Evolutionary conservation across 2,329 filamentous ascomycete species (phyloP).

Genomic region (Colletotrichum falcatum): DNA sequence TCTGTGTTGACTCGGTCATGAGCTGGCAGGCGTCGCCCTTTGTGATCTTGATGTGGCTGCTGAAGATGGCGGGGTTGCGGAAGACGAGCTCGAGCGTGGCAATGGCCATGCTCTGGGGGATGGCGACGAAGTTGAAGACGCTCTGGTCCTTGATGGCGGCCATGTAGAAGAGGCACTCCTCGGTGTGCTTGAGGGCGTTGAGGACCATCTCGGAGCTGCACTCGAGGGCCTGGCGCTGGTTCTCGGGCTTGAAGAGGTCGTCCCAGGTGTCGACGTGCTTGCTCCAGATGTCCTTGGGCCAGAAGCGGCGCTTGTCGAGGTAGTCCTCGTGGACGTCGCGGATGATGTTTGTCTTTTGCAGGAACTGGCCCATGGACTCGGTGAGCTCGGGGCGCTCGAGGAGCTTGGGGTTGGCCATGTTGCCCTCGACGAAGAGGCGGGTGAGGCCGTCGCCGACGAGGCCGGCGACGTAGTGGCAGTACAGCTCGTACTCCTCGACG

Average conservation of each 20-base stretch:
- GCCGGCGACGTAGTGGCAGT: constrained; percentile 98
- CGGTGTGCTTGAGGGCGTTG: constrained; percentile 85
- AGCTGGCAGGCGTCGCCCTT: constrained; percentile 93
- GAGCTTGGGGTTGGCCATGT: constrained; percentile 87
- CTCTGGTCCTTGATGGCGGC: constrained; percentile 94
- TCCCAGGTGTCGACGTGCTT: constrained; percentile 93
- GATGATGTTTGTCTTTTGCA: constrained; percentile 99
- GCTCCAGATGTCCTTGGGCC: constrained; percentile 96
- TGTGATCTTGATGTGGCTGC: constrained; percentile 94
- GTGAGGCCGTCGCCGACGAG: constrained; percentile 96
- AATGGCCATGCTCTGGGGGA: constrained; percentile 97
- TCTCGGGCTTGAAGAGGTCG: constrained; percentile 86
- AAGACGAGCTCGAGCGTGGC: constrained; percentile 93
- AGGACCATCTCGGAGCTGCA: constrained; percentile 96
- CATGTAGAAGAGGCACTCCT: constrained; percentile 98
- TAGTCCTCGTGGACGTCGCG: constrained; percentile 93
- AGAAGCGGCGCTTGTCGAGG: constrained; percentile 89
- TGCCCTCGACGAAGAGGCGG: constrained; percentile 86
- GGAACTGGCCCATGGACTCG: constrained; percentile 96
- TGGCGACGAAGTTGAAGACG: constrained; percentile 98
- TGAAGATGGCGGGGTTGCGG: constrained; percentile 87
- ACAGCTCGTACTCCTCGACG: constrained; percentile 90
- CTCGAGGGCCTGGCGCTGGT: constrained; percentile 81
- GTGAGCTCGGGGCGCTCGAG: constrained; percentile 83
- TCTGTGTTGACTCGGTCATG: constrained; percentile 94